A percentile compares a stretch with the other conserved stretches of the same genome.
These are phyloP conservation scores for Selaginella tamariscina DNA, from an alignment of 75 land plant genomes.

Conservation along the genomic window DNA sequence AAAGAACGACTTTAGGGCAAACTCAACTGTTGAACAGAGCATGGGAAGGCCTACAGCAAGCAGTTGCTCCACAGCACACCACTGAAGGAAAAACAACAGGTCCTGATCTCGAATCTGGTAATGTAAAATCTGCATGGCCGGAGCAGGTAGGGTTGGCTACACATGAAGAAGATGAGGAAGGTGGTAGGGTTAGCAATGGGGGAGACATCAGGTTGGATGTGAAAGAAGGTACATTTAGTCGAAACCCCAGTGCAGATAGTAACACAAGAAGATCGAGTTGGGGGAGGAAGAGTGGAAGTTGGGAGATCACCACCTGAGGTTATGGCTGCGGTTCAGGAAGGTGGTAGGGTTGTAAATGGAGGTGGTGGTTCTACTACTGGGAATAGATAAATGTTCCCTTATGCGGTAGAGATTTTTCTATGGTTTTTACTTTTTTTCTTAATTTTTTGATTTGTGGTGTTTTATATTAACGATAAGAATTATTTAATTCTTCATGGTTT, in stretches of 20 bases:
- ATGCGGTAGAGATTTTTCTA: no score
- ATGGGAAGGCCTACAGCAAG: neutral
- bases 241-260: neutral
- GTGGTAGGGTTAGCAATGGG: neutral
- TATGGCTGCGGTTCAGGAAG: neutral
- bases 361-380: no score
- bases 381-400: no score
- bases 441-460: no score
- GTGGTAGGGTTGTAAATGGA: no score
- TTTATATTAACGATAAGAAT: no score
- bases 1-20: conserved; percentile 39
- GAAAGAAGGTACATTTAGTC: neutral
- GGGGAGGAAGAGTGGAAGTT: conserved; percentile 11
- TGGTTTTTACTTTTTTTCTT: no score
- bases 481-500: no score
- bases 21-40: conserved; percentile 23
- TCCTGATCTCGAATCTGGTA: neutral
- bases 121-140: neutral
- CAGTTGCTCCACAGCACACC: neutral
- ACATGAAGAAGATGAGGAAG: neutral
- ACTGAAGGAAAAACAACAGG: neutral
- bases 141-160: neutral
- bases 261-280: neutral
- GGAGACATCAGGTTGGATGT: neutral
- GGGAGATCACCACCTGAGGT: conserved; percentile 9